Conservation (phyloP, 2,329 filamentous ascomycete genomes). For the Colletotrichum orbiculare region DNA sequence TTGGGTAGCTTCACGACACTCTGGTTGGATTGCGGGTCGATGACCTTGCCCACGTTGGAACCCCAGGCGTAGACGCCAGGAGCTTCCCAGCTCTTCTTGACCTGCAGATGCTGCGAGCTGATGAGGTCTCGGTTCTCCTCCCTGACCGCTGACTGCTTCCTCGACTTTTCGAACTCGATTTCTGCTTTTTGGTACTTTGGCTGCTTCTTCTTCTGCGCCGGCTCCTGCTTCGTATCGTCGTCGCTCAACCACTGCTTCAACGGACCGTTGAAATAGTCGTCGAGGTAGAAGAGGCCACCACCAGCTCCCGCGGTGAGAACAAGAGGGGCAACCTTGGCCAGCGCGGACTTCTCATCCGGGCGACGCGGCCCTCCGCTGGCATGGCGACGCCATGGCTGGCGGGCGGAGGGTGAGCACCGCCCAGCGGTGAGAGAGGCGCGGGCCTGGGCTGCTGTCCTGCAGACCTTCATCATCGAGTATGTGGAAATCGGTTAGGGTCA, state of each 20-base stretch:
- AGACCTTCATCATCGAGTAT: conserved; percentile 29
- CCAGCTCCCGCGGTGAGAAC: conserved; percentile 43
- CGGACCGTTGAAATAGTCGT: conserved; percentile 33
- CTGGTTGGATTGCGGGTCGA: conserved; percentile 84
- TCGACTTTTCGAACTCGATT: conserved; percentile 75
- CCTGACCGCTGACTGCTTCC: conserved; percentile 66
- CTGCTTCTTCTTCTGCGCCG: conserved; percentile 16
- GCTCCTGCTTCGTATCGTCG: conserved; percentile 9
- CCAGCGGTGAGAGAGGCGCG: conserved; percentile 31
- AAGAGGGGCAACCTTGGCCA: conserved; percentile 10
- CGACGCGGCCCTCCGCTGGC: conserved; percentile 22
- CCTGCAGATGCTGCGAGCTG: conserved; percentile 88
- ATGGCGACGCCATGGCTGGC: conserved; percentile 24
- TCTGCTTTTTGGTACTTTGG: conserved; percentile 56
- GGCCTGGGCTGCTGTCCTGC: conserved; percentile 26
- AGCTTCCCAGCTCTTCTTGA: conserved; percentile 82
- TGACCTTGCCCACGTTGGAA: conserved; percentile 85
- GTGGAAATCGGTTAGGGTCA: neutral
- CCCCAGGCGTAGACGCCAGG: conserved; percentile 97
- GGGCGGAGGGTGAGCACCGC: conserved; percentile 24
- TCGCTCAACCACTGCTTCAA: conserved; percentile 23
- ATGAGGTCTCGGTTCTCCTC: conserved; percentile 82
- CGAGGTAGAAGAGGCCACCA: conserved; percentile 52
- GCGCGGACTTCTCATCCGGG: conserved; percentile 9
- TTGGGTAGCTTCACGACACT: conserved; percentile 81